Base-by-base conservation (phyloP, 306 rosid genomes). In the Cucurbita moschata region DNA sequence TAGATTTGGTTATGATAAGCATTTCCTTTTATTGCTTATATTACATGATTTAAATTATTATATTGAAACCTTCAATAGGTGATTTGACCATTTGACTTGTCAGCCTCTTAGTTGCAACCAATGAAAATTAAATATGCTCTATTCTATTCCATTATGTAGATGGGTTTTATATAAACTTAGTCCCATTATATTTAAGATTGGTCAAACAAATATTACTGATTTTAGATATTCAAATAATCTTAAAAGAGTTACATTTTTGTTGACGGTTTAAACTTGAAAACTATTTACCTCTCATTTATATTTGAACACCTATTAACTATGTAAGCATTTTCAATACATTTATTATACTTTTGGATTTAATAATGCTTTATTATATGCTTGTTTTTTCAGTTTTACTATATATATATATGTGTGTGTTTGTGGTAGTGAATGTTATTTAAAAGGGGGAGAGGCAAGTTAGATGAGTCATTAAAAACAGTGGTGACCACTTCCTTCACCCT, bases 371-470 rank as follows among this genome's bases (percentile, higher is more conserved):
- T 26, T 26, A 21, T 21, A 21, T 21, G 23, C 23, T 21, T 21
- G 23, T 21, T 21, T 21, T 21, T 21, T 26, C 26, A 1, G 0
- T 26, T 26, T 1, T 26, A 26, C 26, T 26, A 26, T 26, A 26
- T 26, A 26, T 23, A 23, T 26, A 26, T 26, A 26, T 26, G 26
- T 26, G 2, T 26, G 1, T 21, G 23, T 21, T 21, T 21, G 47
- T 26, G 30, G 30, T 2, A 1, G 30, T 26, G 30, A 26, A 21
- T 26, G 30, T 26, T 26, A 26, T 26, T 26, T 2, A 26, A 26
- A 63, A 79, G 73, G 72, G 63, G 70, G 77, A 65, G 54, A 7
- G 10, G 60, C 44, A 71, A 26, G n/a, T 19, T 67, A 13, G 72
- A 44, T 46, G 53, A 1, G 15, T 7, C 56, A 23, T 67, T 46